Percentiles rank a stretch among this genome's conserved stretches.
Conservation (phyloP, 1,139 yeast species). For the Hanseniaspora gamundiae region DNA sequence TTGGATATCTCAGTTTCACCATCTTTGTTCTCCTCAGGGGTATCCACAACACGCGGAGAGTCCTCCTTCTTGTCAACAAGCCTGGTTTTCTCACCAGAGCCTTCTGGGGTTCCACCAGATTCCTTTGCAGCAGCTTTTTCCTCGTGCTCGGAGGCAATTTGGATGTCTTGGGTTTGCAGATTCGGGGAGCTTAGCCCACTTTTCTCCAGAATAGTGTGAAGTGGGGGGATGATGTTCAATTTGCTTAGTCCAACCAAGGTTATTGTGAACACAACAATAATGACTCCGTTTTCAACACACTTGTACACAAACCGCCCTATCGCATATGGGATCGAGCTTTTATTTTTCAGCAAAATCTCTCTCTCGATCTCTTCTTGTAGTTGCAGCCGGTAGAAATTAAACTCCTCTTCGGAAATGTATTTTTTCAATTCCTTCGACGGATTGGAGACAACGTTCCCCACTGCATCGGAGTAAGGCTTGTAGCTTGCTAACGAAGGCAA, state of each 20-base stretch:
- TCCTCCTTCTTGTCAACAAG: too few species aligned
- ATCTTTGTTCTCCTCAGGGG: slow-evolving; percentile 4
- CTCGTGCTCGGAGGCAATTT: slow-evolving; percentile 3
- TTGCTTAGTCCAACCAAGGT: slow-evolving; percentile 27
- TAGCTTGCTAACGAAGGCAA: neutral
- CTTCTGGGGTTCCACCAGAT: too few species aligned
- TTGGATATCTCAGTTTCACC: slow-evolving; percentile 10
- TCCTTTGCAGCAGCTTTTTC: slow-evolving; percentile 1
- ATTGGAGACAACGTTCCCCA: neutral
- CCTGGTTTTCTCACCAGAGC: too few species aligned
- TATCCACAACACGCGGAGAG: slow-evolving; percentile 4
- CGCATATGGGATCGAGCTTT: slow-evolving; percentile 10
- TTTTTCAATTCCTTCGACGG: slow-evolving; percentile 12
- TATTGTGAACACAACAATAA: slow-evolving; percentile 29
- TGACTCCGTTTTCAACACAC: slow-evolving; percentile 38
- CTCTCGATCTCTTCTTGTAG: slow-evolving; percentile 16
- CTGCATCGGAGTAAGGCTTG: neutral
- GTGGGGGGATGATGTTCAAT: slow-evolving; percentile 31
- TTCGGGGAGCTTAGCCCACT: slow-evolving; percentile 19
- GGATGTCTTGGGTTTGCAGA: neutral
- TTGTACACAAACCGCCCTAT: slow-evolving; percentile 29
- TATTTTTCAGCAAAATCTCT: slow-evolving; percentile 12
- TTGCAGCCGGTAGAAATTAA: slow-evolving; percentile 14
- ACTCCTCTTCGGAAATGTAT: slow-evolving; percentile 18
- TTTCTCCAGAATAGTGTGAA: slow-evolving; percentile 21